Evolutionary conservation across 768 basidiomycete species (phyloP), one percentile per base, ranked within the genome.

Genomic region (Tricholomella constricta): DNA sequence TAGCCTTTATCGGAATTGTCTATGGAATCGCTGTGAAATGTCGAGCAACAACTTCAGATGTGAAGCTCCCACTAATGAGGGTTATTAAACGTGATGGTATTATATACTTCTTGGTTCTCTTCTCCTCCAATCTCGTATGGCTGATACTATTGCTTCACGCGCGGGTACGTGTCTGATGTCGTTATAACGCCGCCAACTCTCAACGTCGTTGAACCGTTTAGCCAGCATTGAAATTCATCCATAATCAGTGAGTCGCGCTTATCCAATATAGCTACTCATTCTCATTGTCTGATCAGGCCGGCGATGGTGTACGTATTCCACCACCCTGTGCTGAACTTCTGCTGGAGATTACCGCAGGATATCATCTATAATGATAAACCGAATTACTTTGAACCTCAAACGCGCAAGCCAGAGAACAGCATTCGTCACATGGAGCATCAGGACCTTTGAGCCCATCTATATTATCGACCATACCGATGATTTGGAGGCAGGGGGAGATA

Each of bases 101-200:
- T 4, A 11, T 63, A 9, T 63, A 61, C 26, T 63, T 63, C 45
- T 56, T 60, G 9, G 57, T 61, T 14, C 52, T 63, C 7, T 63
- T 63, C 19, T 60, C 62, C 0, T 60, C 59, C 8, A 62, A 62
- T 34, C 52, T 61, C 25, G 45, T 58, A 2, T 63, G 62, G 62
- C 54, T 60, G n/a, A 48, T 60, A 2, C 52, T 60, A 14, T 17
- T 56, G 1, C 40, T 63, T 8, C 38, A 61, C 22, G 59, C 54
- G 29, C 60, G 49, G 7, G 59, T 58, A 23, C 40, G 54, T n/a
- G 23, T 22, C 20, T 36, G 15, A 34, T 15, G 2, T 20, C 11
- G 19, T 35, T 3, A 1, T 25, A 3, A 10, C 2, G 2, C 15
- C 17, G 3, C n/a, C 15, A 6, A 6, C 10, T 10, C 20, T 22